These are phyloP conservation scores for Vanderwaltozyma polyspora DNA, from an alignment of 805 yeast genomes.

Conservation along the genomic window DNA sequence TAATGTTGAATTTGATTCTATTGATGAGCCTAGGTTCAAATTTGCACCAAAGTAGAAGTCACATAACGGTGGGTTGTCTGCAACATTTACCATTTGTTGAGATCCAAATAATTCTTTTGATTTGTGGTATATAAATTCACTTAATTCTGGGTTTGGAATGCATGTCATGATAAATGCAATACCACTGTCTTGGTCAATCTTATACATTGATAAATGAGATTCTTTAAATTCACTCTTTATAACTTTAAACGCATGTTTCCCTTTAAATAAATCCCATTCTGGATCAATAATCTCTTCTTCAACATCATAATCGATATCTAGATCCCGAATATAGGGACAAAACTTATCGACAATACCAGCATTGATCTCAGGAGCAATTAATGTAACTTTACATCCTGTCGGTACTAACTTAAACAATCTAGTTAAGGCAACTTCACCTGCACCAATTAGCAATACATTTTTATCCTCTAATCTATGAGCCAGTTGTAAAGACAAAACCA, in stretches of 20 bases:
- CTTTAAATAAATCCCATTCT: conserved; percentile 7
- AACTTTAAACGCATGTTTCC: conserved; percentile 7
- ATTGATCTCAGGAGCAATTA: conserved; percentile 20
- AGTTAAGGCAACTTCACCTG: conserved; percentile 26
- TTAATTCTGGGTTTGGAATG: conserved; percentile 16
- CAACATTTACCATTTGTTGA: conserved; percentile 26
- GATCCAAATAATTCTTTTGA: conserved; percentile 16
- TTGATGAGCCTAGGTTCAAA: conserved; percentile 4
- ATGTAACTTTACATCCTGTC: conserved; percentile 24
- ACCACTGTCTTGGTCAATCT: conserved; percentile 7
- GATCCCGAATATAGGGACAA: conserved; percentile 3
- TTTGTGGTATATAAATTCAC: conserved; percentile 17
- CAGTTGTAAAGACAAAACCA: conserved; percentile 18
- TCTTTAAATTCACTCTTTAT: conserved; percentile 9
- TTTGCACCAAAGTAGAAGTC: conserved; percentile 29
- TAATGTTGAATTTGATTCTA: conserved; percentile 4
- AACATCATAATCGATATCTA: too few species aligned
- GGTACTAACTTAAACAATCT: conserved; percentile 24
- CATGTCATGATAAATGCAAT: conserved; percentile 25
- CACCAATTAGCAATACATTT: conserved; percentile 25
- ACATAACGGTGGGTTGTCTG: conserved; percentile 27
- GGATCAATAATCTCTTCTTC: conserved; percentile 2
- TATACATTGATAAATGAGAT: conserved; percentile 11
- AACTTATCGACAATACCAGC: conserved; percentile 6
- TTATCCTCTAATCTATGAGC: conserved; percentile 21